These are phyloP conservation scores for Torulaspora maleeae DNA, from an alignment of 805 yeast species.

Conservation along the genomic window DNA sequence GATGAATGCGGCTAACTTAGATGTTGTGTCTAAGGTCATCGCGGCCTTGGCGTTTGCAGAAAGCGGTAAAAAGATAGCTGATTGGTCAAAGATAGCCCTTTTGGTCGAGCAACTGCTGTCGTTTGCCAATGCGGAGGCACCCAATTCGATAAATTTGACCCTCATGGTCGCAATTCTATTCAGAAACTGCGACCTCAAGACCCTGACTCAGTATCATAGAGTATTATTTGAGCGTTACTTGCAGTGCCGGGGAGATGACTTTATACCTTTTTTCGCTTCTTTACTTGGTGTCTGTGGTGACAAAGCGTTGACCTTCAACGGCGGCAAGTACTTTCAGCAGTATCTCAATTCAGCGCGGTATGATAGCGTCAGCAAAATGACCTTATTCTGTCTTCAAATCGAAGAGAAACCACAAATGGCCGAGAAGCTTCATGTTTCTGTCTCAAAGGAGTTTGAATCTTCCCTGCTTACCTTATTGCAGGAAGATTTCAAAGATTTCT, in stretches of 20 bases:
- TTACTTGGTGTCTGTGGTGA: constrained; percentile 41
- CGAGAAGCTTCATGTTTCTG: constrained; percentile 30
- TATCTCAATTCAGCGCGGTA: constrained; percentile 39
- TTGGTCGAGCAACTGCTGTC: constrained; percentile 15
- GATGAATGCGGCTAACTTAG: constrained; percentile 17
- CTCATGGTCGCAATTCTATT: constrained; percentile 47
- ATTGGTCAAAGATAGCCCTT: constrained; percentile 41
- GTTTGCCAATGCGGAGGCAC: constrained; percentile 6
- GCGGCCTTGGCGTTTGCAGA: constrained; percentile 57
- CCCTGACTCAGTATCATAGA: constrained; percentile 46
- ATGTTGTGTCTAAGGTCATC: constrained; percentile 40
- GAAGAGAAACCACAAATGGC: constrained; percentile 32
- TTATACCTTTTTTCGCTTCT: constrained; percentile 40
- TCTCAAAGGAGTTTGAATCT: constrained; percentile 27
- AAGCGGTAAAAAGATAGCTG: constrained; percentile 57
- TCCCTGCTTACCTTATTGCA: constrained; percentile 8
- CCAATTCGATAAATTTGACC: constrained; percentile 33
- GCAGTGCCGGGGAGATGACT: constrained; percentile 40
- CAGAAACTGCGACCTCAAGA: constrained; percentile 51
- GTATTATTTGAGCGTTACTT: constrained; percentile 41
- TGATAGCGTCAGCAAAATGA: not conserved
- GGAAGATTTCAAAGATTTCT: constrained; percentile 2
- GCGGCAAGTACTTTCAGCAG: constrained; percentile 44
- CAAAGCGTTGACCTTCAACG: constrained; percentile 41
- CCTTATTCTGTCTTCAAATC: constrained; percentile 40